Percentiles rank a stretch among this genome's conserved stretches.
These are phyloP conservation scores for Backusella macrospora DNA, from an alignment of 192 early-diverging fungal genomes.

Conservation along the genomic window DNA sequence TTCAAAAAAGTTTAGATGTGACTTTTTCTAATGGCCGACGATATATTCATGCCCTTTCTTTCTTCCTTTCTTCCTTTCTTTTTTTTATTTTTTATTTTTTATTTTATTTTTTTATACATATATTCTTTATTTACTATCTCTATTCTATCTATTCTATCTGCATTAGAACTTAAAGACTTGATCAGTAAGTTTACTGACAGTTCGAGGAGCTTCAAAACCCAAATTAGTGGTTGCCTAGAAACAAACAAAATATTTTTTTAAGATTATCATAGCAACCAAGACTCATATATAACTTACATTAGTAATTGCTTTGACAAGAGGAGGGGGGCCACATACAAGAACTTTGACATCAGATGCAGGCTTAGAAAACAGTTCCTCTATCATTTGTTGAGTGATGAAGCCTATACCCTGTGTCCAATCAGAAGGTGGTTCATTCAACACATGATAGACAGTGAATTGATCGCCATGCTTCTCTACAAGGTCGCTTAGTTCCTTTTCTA, in stretches of 20 bases:
- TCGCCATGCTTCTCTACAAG: constrained; percentile 57
- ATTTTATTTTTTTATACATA: too few species aligned
- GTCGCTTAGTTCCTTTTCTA: constrained; percentile 63
- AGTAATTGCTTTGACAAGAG: constrained; percentile 70
- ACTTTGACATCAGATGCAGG: constrained; percentile 56
- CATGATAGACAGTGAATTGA: constrained; percentile 70
- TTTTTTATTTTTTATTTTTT: background rate
- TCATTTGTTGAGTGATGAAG: constrained; percentile 70
- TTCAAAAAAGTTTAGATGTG: too few species aligned
- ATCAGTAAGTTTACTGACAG: constrained; percentile 36
- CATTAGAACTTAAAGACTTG: constrained; percentile 39
- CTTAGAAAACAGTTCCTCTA: constrained; percentile 68
- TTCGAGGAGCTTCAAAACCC: constrained; percentile 23
- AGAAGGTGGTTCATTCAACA: constrained; percentile 56
- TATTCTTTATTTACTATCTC: constrained; percentile 56
- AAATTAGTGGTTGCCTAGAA: constrained; percentile 23
- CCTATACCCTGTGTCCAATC: constrained; percentile 79
- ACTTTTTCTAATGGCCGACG: too few species aligned
- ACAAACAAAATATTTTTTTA: background rate
- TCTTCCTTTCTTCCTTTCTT: too few species aligned
- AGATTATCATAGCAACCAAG: background rate
- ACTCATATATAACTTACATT: constrained; percentile 1
- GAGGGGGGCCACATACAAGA: constrained; percentile 59
- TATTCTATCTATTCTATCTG: background rate
- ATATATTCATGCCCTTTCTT: too few species aligned